These are phyloP conservation scores for Vanderwaltozyma yarrowii DNA, from an alignment of 805 yeast species.

Conservation along the genomic window DNA sequence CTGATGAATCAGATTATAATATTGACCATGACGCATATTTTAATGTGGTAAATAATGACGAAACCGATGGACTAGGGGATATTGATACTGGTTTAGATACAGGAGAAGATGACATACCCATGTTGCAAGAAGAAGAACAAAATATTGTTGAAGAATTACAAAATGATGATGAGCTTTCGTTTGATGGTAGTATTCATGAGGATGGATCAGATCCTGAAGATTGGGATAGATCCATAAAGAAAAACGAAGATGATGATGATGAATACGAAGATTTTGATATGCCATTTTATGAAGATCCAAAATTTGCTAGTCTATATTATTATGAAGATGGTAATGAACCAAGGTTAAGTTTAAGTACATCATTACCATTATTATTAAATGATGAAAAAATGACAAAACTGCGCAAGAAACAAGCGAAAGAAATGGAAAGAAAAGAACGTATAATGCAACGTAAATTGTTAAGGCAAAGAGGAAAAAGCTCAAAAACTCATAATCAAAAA, in stretches of 20 bases:
- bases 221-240: slow-evolving; percentile 4
- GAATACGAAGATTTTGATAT: slow-evolving; percentile 24
- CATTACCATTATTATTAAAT: slow-evolving; percentile 24
- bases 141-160: slow-evolving; percentile 24
- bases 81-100: slow-evolving; percentile 25
- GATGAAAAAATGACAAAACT: slow-evolving; percentile 21
- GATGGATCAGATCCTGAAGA: slow-evolving; percentile 25
- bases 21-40: slow-evolving; percentile 26
- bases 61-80: slow-evolving; percentile 18
- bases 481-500: slow-evolving; percentile 28
- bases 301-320: slow-evolving; percentile 26
- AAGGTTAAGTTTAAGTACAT: slow-evolving; percentile 25
- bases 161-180: slow-evolving; percentile 24
- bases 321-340: slow-evolving; percentile 27
- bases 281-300: slow-evolving; percentile 35
- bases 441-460: slow-evolving; percentile 21
- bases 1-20: slow-evolving; percentile 29
- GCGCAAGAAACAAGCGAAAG: slow-evolving; percentile 23
- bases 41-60: slow-evolving; percentile 21
- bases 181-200: slow-evolving; percentile 28
- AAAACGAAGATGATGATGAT: slow-evolving; percentile 11
- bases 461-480: slow-evolving; percentile 8
- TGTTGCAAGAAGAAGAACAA: slow-evolving; percentile 25
- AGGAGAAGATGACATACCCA: slow-evolving; percentile 26
- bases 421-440: slow-evolving; percentile 22